Evolutionary conservation across 2,329 filamentous ascomycete genomes (phyloP).

Genomic region (Fusarium circinatum): DNA sequence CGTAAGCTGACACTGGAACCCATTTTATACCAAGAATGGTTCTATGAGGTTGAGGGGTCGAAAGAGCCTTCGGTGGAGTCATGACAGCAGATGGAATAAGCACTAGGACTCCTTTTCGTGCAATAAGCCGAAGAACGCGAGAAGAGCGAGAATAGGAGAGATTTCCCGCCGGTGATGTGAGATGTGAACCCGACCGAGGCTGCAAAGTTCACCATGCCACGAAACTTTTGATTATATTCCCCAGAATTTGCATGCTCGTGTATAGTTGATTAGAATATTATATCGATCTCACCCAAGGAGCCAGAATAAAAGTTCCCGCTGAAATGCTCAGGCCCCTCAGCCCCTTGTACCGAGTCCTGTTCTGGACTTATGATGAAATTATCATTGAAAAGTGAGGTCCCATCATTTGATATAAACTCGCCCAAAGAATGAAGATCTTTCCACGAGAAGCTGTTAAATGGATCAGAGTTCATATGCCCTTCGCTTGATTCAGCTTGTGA

Average conservation of each 20-base stretch:
- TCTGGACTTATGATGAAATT: conserved; percentile 24
- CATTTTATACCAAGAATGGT: background rate
- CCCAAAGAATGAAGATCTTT: conserved; percentile 68
- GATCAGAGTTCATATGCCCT: conserved; percentile 52
- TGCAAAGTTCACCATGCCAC: background rate
- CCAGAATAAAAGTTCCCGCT: conserved; percentile 1
- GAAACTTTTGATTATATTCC: background rate
- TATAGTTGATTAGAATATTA: conserved; percentile 2
- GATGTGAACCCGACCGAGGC: background rate
- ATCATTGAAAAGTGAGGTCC: conserved; percentile 25
- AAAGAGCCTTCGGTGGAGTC: background rate
- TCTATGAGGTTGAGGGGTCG: background rate
- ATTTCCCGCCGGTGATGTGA: background rate
- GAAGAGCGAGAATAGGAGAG: background rate
- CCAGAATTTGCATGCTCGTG: no score
- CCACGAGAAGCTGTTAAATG: conserved; percentile 69
- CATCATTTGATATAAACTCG: conserved; percentile 56
- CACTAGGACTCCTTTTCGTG: background rate
- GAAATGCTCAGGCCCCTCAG: conserved; percentile 4
- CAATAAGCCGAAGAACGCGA: background rate
- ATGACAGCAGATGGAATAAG: background rate
- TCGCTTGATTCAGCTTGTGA: background rate
- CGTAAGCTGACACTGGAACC: background rate
- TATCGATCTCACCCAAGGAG: background rate
- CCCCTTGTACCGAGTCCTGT: conserved; percentile 24